phyloP scores from a whole-genome alignment of 441 rosid genomes.

The Raphanus hybrid region DNA sequence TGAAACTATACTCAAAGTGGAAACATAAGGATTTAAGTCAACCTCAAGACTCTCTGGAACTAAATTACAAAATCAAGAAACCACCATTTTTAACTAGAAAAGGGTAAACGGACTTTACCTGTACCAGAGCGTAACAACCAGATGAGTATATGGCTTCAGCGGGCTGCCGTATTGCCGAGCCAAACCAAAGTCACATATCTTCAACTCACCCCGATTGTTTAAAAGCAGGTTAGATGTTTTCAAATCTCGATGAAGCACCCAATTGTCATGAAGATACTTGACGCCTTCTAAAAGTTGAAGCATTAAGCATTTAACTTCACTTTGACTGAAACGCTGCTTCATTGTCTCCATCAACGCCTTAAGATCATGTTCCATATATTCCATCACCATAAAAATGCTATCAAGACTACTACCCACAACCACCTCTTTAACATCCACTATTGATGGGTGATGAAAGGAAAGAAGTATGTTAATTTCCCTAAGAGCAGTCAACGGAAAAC shows the following conservation, averaged over 20 bases:
- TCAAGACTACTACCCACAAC: constrained; percentile 97
- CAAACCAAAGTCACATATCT: constrained; percentile 98
- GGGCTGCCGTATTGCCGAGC: constrained; percentile 99
- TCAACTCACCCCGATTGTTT: constrained; percentile 95
- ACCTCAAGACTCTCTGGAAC: constrained; percentile 8
- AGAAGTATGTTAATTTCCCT: constrained; percentile 98
- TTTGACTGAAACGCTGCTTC: constrained; percentile 99
- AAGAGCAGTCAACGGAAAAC: constrained; percentile 93
- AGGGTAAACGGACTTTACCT: constrained; percentile 60
- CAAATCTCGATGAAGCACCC: constrained; percentile 99
- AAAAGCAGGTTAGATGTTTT: constrained; percentile 96
- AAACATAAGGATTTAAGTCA: constrained; percentile 11
- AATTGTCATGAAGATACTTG: constrained; percentile 97
- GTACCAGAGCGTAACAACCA: constrained; percentile 99
- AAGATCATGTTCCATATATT: constrained; percentile 99
- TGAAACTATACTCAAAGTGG: constrained; percentile 5
- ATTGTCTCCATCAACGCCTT: constrained; percentile 97
- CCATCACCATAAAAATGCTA: constrained; percentile 99
- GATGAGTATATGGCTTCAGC: constrained; percentile 92
- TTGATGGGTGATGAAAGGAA: constrained; percentile 92
- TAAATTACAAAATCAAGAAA: constrained; percentile 14
- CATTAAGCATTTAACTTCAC: constrained; percentile 99
- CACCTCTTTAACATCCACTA: constrained; percentile 99
- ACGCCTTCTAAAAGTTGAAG: constrained; percentile 93
- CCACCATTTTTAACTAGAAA: constrained; percentile 10